Base-by-base conservation (phyloP, 2,329 filamentous ascomycete genomes). In the Cytospora piceicola region DNA sequence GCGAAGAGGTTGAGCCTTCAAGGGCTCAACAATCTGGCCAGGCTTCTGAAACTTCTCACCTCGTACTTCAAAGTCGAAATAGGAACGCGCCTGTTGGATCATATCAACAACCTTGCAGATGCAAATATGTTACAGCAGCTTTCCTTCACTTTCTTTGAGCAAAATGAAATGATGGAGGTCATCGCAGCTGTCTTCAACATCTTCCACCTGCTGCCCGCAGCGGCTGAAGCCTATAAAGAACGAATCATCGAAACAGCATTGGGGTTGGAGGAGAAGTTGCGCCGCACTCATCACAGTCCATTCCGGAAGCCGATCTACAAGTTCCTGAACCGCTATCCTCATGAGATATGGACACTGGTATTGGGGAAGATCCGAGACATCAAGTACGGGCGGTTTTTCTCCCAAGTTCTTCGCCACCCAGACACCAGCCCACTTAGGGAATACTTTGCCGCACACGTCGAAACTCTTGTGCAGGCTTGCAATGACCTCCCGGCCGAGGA, bases 41-140 rank as follows among this genome's bases (percentile, higher is more conserved):
- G 94, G 49, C 83, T 99, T 1, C 79, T 99, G 67, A 94, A 95
- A 69, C 83, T 99, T 2, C 82, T 99, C 22, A 99, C 94, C 0
- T 98, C 95, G 67, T 99, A 99, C 76, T 99, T 99, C 79, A 99
- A 99, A 78, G 94, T 98, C 0, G 95, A 99, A 75, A 99, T 99
- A 62, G 96, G 95, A 8, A 87, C 92, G 27, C 88, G 95, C 29
- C 80, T 99, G n/a, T 83, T 99, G 12, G 94, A 98, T 69, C 95
- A 99, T 72, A 90, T 97, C 78, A 94, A 94, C 74, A 87, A 90
- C 14, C 93, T 99, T 69, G 94, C 94, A 1, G 93, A 97, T 66
- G 86, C 91, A 3, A 84, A 82, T 60, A 85, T 88, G 17, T 81
- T 98, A 70, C 94, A 98, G 75, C 92, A 94, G 73, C 92, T 95